Conservation (phyloP, 148 eudicot species). For the Rhododendron simsii region DNA sequence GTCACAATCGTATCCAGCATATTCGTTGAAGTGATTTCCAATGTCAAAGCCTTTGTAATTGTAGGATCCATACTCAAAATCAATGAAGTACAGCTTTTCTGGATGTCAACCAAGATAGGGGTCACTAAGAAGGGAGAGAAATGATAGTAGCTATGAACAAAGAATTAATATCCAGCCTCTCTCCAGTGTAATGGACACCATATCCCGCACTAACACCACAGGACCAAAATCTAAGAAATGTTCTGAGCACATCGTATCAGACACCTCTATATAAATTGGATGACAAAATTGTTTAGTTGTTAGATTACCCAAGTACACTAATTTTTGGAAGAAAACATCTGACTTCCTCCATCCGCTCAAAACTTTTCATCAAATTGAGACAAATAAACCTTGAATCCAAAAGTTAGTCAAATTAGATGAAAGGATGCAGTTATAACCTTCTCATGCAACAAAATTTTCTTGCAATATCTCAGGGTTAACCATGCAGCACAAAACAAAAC, state of each 20-base stretch:
- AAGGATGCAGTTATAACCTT: not conserved
- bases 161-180: not conserved
- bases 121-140: conserved; percentile 2
- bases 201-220: not conserved
- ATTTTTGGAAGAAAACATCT: not conserved
- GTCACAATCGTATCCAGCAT: conserved; percentile 98
- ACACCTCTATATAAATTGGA: not conserved
- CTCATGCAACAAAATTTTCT: not conserved
- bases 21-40: conserved; percentile 98
- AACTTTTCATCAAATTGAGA: not conserved
- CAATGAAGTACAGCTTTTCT: conserved; percentile 90
- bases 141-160: not conserved
- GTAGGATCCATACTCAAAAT: conserved; percentile 96
- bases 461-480: not conserved
- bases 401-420: not conserved
- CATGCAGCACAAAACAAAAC: not conserved
- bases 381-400: not conserved
- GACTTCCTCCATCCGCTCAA: not conserved
- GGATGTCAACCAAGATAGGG: conserved; percentile 21
- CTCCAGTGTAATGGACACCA: not conserved
- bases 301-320: not conserved
- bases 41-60: conserved; percentile 95
- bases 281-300: not conserved
- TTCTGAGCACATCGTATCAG: not conserved
- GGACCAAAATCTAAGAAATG: not conserved